Evolutionary conservation across 2,329 filamentous ascomycete genomes (phyloP).

Genomic region (Aspergillus piperis): DNA sequence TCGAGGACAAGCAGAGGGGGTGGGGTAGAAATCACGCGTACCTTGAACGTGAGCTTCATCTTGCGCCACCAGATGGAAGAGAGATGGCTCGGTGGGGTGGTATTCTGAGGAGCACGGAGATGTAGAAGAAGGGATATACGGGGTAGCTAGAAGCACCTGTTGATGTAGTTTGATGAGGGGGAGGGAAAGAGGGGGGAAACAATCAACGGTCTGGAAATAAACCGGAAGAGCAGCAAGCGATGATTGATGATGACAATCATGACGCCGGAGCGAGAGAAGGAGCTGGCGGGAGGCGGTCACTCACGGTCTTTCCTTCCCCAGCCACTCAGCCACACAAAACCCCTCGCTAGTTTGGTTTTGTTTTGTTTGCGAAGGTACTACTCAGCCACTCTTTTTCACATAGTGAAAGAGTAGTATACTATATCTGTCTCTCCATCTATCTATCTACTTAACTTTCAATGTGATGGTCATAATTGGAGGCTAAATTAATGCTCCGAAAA

Average conservation of each 20-base stretch:
- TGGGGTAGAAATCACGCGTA: slow-evolving; percentile 33
- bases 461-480: neutral
- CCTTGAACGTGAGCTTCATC: slow-evolving; percentile 75
- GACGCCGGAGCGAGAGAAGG: slow-evolving; percentile 19
- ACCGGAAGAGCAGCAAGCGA: slow-evolving; percentile 12
- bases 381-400: neutral
- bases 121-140: neutral
- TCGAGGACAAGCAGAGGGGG: slow-evolving; percentile 1
- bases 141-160: slow-evolving; percentile 1
- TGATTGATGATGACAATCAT: slow-evolving; percentile 22
- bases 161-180: neutral
- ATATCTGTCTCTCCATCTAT: too few species aligned
- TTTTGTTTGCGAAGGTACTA: neutral
- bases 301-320: neutral
- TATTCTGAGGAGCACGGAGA: neutral
- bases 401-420: too few species aligned
- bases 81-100: slow-evolving; percentile 18
- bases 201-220: slow-evolving; percentile 6
- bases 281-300: slow-evolving; percentile 23
- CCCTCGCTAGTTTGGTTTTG: neutral
- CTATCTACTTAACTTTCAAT: neutral
- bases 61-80: slow-evolving; percentile 42
- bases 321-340: slow-evolving; percentile 1
- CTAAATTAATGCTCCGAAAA: neutral
- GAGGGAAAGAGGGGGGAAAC: neutral